Evolutionary conservation across 2,329 filamentous ascomycete species (phyloP).

Genomic region (Ophiocordyceps camponoti-rufipedis): DNA sequence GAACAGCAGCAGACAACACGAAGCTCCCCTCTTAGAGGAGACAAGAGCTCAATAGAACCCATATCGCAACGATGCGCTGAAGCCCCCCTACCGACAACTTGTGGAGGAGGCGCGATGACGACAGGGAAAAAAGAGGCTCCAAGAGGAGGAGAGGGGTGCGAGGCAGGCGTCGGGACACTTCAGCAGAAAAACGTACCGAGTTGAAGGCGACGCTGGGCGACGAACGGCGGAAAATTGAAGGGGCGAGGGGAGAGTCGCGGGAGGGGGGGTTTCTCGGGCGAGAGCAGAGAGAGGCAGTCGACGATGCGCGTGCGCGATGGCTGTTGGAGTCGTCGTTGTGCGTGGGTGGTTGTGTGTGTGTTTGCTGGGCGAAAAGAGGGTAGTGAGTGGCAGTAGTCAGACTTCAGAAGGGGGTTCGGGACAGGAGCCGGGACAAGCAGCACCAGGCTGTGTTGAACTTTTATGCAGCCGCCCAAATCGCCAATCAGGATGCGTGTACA

Average conservation of each 20-base stretch:
- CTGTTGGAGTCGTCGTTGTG: conserved; percentile 3
- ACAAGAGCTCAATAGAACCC: no score
- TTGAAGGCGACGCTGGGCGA: neutral
- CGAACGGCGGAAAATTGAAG: neutral
- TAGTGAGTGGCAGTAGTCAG: conserved; percentile 3
- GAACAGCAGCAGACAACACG: neutral
- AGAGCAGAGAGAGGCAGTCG: conserved; percentile 1
- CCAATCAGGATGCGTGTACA: neutral
- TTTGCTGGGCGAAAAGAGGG: conserved; percentile 13
- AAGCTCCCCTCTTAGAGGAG: neutral
- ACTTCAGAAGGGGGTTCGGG: conserved; percentile 10
- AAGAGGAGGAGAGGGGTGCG: conserved; percentile 5
- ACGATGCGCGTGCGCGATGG: conserved; percentile 5
- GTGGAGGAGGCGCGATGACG: conserved; percentile 18
- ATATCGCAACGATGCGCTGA: neutral
- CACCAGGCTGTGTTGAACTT: conserved; percentile 2
- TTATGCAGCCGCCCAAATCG: conserved; percentile 2
- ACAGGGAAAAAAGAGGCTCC: conserved; percentile 10
- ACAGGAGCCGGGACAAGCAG: conserved; percentile 7
- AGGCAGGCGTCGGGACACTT: conserved; percentile 3
- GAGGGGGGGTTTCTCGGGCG: neutral
- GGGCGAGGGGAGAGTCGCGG: neutral
- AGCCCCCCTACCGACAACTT: neutral
- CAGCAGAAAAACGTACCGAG: conserved; percentile 4
- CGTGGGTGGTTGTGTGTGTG: conserved; percentile 12